Evolutionary conservation across 148 eudicot genomes (phyloP), one percentile per base, ranked within the genome.

Genomic region (Rhododendron kiyosumense): DNA sequence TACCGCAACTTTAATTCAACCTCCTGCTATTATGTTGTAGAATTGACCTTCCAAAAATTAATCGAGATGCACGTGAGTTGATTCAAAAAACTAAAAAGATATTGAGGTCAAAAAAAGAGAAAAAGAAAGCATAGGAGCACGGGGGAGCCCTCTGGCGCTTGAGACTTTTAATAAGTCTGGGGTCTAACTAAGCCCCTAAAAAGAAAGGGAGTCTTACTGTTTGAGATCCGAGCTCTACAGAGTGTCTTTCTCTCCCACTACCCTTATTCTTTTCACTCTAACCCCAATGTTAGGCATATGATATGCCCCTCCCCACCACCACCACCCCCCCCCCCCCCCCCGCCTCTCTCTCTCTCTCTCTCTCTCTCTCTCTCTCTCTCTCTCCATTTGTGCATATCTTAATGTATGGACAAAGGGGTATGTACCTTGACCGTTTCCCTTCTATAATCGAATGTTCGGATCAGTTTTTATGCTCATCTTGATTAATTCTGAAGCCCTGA

Each of bases 221-320:
- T 85, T 89, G 91, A 89, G 91, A 89, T 89, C 87, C 87, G 91
- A 87, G 91, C 91, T 89, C 76, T 41, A 3, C 88, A 88, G 90
- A 45, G 63, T 83, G 90, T 45, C 85, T 61, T 83, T 43, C 84
- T 81, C 49, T 79, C 65, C 85, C 85, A 88, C 81, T 61, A 86
- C 2, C 59, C 76, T 86, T 46, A 13, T 38, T 79, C 82, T 24
- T 43, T 48, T 22, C 74, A 28, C 74, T 84, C 83, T 88, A 84
- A 84, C 34, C 78, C 90, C 90, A 87, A 81, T 85, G 89, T 61
- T 32, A 41, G 48, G 14, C 82, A 61, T 83, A 45, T 61, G 51
- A 32, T 32, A 1, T 32, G 34, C 1, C 34, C 1, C 34, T 32
- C 34, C 1, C n/a, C n/a, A n/a, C n/a, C n/a, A n/a, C n/a, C n/a